Conservation (phyloP, 371 early-diverging fungal genomes). For the Syncephalastrum contaminatum region DNA sequence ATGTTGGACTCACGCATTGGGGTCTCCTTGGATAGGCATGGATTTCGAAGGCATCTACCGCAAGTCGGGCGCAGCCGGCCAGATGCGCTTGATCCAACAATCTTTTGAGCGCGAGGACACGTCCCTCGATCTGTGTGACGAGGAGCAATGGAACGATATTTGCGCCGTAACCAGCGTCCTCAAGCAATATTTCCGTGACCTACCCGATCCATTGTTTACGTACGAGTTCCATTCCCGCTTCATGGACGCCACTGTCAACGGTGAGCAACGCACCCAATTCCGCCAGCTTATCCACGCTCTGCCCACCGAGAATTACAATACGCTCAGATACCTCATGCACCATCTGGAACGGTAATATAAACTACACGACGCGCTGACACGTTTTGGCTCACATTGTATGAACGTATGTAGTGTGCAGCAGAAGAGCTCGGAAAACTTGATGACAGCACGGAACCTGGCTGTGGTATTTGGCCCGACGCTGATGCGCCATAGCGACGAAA, state of each 20-base stretch:
- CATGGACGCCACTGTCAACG: constrained; percentile 53
- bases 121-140: constrained; percentile 45
- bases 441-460: constrained; percentile 86
- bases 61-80: constrained; percentile 82
- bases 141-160: constrained; percentile 57
- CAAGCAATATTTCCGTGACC: constrained; percentile 90
- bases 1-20: not conserved
- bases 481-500: constrained; percentile 67
- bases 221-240: constrained; percentile 74
- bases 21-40: constrained; percentile 23
- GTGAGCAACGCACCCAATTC: constrained; percentile 11
- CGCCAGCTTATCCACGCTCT: constrained; percentile 30
- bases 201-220: constrained; percentile 91
- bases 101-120: constrained; percentile 47
- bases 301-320: constrained; percentile 43
- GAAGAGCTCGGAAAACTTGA: constrained; percentile 67
- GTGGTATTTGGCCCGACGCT: constrained; percentile 94
- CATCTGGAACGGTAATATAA: not conserved
- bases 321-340: constrained; percentile 29
- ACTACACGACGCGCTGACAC: no score
- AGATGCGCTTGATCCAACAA: constrained; percentile 65
- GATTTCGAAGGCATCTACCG: constrained; percentile 82
- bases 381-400: not conserved
- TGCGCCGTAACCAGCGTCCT: constrained; percentile 85
- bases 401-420: constrained; percentile 46